Evolutionary conservation across 169 alveolate species (phyloP).

Genomic region (Besnoitia besnoiti): DNA sequence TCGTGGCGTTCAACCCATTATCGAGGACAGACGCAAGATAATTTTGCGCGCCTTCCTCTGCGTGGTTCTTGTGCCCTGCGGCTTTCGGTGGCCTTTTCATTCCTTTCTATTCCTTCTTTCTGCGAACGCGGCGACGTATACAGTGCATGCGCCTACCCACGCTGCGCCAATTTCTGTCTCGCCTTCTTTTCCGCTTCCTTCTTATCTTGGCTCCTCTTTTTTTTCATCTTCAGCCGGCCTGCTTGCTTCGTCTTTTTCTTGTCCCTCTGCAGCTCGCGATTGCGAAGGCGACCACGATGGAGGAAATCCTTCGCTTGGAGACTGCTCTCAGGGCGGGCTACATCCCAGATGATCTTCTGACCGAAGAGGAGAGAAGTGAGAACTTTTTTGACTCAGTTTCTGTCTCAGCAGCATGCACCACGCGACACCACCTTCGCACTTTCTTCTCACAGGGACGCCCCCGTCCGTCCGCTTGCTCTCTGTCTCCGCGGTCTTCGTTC

Average conservation of each 20-base stretch:
- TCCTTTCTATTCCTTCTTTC: no score
- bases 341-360: constrained; percentile 3
- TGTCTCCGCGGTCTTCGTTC: background rate
- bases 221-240: background rate
- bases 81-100: no score
- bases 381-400: no score
- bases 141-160: no score
- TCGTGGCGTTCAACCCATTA: no score
- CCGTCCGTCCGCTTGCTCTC: background rate
- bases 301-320: constrained; percentile 24
- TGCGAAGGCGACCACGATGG: constrained; percentile 40
- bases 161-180: no score
- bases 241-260: background rate
- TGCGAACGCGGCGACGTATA: no score
- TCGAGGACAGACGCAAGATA: no score
- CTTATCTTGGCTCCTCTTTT: background rate
- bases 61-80: no score
- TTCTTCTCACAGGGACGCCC: no score
- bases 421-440: no score
- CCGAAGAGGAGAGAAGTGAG: background rate
- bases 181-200: background rate
- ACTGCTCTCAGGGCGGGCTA: constrained; percentile 27
- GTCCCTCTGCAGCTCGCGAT: constrained; percentile 26
- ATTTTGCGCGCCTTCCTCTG: no score
- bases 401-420: background rate